Conservation (phyloP, 345 rosid genomes). For the Erysimum cheiranthoides region DNA sequence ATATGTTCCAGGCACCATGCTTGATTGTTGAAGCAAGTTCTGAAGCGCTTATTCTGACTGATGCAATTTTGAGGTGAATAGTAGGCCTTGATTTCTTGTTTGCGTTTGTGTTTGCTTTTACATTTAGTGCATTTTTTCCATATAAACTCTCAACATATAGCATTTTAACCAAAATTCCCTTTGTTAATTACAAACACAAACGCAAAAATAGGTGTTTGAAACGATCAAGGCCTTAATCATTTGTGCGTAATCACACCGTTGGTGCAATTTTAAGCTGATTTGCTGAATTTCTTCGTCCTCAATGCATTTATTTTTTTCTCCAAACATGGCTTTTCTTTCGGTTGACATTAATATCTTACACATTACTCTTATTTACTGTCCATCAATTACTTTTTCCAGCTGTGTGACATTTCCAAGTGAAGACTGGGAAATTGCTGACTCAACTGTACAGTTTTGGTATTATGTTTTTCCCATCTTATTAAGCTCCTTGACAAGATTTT, state of each 20-base stretch:
- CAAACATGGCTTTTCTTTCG: slow-evolving; percentile 11
- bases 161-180: not conserved
- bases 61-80: slow-evolving; percentile 79
- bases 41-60: slow-evolving; percentile 76
- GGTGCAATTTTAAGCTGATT: slow-evolving; percentile 21
- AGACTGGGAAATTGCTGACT: slow-evolving; percentile 98
- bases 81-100: slow-evolving; percentile 28
- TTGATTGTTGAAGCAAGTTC: slow-evolving; percentile 84
- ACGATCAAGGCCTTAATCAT: not conserved
- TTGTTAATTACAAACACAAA: not conserved
- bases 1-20: slow-evolving; percentile 72
- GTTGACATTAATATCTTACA: not conserved
- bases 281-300: slow-evolving; percentile 16
- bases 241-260: slow-evolving; percentile 2
- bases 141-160: slow-evolving; percentile 2
- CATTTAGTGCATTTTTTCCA: not conserved
- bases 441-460: slow-evolving; percentile 97
- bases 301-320: not conserved
- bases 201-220: not conserved
- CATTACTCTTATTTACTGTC: slow-evolving; percentile 33
- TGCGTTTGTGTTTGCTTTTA: slow-evolving; percentile 13
- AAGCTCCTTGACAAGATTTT: slow-evolving; percentile 17
- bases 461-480: slow-evolving; percentile 9
- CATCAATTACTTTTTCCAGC: slow-evolving; percentile 52
- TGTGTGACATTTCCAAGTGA: slow-evolving; percentile 94